phyloP scores from a whole-genome alignment of 495 filamentous ascomycete species.

The Aspergillus cristatus region DNA sequence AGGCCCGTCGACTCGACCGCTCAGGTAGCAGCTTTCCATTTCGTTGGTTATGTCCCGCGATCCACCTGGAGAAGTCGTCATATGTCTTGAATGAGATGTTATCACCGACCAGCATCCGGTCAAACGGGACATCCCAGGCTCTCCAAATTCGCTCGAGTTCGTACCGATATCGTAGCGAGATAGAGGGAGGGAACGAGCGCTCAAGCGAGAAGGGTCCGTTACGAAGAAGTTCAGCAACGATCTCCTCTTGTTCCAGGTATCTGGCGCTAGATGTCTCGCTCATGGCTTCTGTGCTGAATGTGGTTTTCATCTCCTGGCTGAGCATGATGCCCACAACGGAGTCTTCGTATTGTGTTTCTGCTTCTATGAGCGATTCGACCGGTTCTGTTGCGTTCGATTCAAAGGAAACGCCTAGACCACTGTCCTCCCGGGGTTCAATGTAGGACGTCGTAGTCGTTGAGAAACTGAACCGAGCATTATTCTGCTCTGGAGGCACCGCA shows the following conservation, averaged over 20 bases:
- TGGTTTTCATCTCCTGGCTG: slow-evolving; percentile 14
- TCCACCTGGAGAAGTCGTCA: slow-evolving; percentile 33
- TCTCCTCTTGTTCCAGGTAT: slow-evolving; percentile 11
- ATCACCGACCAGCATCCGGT: slow-evolving; percentile 20
- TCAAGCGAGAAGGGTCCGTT: slow-evolving; percentile 27
- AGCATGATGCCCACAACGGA: slow-evolving; percentile 21
- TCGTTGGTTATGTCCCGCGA: slow-evolving; percentile 22
- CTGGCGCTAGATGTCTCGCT: neutral
- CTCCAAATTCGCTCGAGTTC: slow-evolving; percentile 33
- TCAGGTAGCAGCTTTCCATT: slow-evolving; percentile 26
- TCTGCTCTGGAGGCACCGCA: slow-evolving; percentile 1
- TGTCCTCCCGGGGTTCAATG: slow-evolving; percentile 7
- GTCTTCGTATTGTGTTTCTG: slow-evolving; percentile 23
- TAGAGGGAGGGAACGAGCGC: slow-evolving; percentile 15
- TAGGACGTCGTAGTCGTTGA: slow-evolving; percentile 13
- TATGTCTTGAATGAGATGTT: slow-evolving; percentile 17
- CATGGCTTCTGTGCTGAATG: slow-evolving; percentile 3
- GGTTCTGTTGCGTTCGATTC: slow-evolving; percentile 19
- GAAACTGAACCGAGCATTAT: slow-evolving; percentile 16
- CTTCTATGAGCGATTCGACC: slow-evolving; percentile 17
- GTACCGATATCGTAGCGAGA: slow-evolving; percentile 35
- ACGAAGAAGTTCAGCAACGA: slow-evolving; percentile 20
- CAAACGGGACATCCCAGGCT: slow-evolving; percentile 25
- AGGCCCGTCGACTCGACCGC: slow-evolving; percentile 27
- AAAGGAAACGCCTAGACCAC: slow-evolving; percentile 19